phyloP scores from a whole-genome alignment of 2,329 filamentous ascomycete species.

The Zalaria sp. region DNA sequence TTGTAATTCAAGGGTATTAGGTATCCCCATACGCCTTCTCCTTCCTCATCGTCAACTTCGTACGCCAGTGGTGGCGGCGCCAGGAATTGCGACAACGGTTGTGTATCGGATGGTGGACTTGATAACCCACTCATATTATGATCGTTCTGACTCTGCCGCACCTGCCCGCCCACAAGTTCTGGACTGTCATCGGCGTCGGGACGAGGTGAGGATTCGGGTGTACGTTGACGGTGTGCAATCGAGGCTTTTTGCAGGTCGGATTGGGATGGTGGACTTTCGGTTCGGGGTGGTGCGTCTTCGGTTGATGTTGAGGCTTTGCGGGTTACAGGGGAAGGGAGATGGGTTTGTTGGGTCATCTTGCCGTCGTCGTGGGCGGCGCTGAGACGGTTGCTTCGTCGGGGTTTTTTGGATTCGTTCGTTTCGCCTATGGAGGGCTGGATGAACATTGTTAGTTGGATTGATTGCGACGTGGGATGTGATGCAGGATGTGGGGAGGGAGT shows the following conservation, averaged over 20 bases:
- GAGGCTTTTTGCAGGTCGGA: constrained; percentile 23
- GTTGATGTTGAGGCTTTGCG: constrained; percentile 50
- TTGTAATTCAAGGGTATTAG: constrained; percentile 67
- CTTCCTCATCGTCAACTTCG: constrained; percentile 71
- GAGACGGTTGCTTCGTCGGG: constrained; percentile 62
- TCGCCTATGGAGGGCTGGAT: constrained; percentile 52
- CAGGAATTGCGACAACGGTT: constrained; percentile 67
- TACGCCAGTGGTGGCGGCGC: constrained; percentile 59
- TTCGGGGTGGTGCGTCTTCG: constrained; percentile 47
- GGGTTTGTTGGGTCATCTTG: constrained; percentile 48
- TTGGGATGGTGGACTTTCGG: constrained; percentile 53
- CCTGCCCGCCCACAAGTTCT: too few species aligned
- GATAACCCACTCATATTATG: constrained; percentile 24
- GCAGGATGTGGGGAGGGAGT: too few species aligned
- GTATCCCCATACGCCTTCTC: constrained; percentile 91
- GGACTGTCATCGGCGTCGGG: constrained; percentile 19
- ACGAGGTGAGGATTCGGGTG: constrained; percentile 22
- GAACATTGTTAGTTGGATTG: constrained; percentile 7
- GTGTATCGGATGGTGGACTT: constrained; percentile 62
- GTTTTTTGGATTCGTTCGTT: constrained; percentile 54
- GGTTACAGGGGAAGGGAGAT: constrained; percentile 72
- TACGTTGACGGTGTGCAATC: constrained; percentile 32
- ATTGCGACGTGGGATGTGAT: too few species aligned
- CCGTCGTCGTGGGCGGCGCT: constrained; percentile 20
- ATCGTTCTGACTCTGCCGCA: too few species aligned